Base-by-base conservation (phyloP, 768 basidiomycete genomes). In the Tephrocybe sp. region DNA sequence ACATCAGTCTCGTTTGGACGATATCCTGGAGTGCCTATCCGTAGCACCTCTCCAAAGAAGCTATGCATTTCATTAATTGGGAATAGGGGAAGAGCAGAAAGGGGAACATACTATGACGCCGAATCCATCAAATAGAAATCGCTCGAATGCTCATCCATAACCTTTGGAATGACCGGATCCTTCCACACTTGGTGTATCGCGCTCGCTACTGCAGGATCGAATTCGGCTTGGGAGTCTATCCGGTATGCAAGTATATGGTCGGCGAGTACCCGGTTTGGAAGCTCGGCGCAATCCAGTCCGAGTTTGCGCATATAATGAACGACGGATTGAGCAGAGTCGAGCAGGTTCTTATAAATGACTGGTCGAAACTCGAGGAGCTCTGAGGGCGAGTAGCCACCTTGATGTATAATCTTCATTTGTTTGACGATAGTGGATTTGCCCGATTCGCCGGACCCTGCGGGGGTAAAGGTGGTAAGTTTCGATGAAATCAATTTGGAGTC, bases 61-160 rank as follows among this genome's bases (percentile, higher is more conserved):
- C 90, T 93, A 54, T 15, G 1, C 21, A 32, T 14, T 51, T 41
- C 50, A 51, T 44, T 9, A 50, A 30, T 50, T 32, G 32, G 34
- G 15, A 4, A 36, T 4, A 26, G 42, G 25, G 24, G 21, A 28
- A 9, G 24, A 26, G 14, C 7, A 36, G 15, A 9, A 36, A 36
- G 34, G 34, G 42, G 42, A 14, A 44, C 43, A 11, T 17, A 44
- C 43, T 44, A 44, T 36, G 79, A 76, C 0, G 95, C 95, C 20
- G 85, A 90, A 64, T 97, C 95, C 93, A 96, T 97, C n/a, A 98
- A 72, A 64, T 97, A 96, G 63, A 95, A 97, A 51, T 93, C 87
- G 65, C 75, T 84, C 17, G 74, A 73, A 56, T 85, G 83, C 53
- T 78, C 76, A 59, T 79, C 77, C 68, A 78, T 72, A 17, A 80